A percentile compares a stretch with the other conserved stretches of the same genome.
These are phyloP conservation scores for Salix arbutifolia DNA, from an alignment of 345 rosid genomes.

Conservation along the genomic window DNA sequence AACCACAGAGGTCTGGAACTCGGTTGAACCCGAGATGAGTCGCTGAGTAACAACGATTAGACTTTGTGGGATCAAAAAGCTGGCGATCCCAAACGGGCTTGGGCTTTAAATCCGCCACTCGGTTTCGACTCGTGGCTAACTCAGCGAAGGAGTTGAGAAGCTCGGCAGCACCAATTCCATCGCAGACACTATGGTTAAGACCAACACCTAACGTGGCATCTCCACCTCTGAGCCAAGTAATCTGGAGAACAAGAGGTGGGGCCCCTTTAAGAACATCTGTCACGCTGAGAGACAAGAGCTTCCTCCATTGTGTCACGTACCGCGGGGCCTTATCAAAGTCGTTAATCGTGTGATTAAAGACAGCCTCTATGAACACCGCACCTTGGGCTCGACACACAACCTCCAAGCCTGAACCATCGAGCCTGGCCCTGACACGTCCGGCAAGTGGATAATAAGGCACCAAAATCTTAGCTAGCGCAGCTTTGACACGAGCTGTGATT, in stretches of 20 bases:
- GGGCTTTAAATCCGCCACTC: slow-evolving; percentile 15
- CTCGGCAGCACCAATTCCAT: slow-evolving; percentile 73
- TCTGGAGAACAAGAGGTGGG: slow-evolving; percentile 71
- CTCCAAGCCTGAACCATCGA: slow-evolving; percentile 47
- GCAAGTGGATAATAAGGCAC: slow-evolving; percentile 77
- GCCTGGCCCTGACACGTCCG: slow-evolving; percentile 61
- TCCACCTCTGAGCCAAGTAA: slow-evolving; percentile 83
- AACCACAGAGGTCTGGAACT: slow-evolving; percentile 63
- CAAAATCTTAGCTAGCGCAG: slow-evolving; percentile 50
- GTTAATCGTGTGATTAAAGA: slow-evolving; percentile 28
- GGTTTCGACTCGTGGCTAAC: slow-evolving; percentile 27
- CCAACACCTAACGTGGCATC: slow-evolving; percentile 64
- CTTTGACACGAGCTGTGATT: slow-evolving; percentile 42
- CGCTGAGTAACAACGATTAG: slow-evolving; percentile 15
- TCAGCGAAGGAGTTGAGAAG: slow-evolving; percentile 64
- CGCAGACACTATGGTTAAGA: slow-evolving; percentile 65
- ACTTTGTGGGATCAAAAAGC: slow-evolving; percentile 38
- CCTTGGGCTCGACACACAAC: slow-evolving; percentile 71
- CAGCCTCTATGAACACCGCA: slow-evolving; percentile 59
- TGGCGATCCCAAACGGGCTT: slow-evolving; percentile 78
- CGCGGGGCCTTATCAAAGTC: slow-evolving; percentile 58
- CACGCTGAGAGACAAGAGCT: slow-evolving; percentile 52
- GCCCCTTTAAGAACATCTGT: slow-evolving; percentile 69
- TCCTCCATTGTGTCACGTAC: slow-evolving; percentile 65
- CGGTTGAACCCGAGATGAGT: slow-evolving; percentile 55